Base-by-base conservation (phyloP, 192 early-diverging fungal genomes). In the Backusella luteola region DNA sequence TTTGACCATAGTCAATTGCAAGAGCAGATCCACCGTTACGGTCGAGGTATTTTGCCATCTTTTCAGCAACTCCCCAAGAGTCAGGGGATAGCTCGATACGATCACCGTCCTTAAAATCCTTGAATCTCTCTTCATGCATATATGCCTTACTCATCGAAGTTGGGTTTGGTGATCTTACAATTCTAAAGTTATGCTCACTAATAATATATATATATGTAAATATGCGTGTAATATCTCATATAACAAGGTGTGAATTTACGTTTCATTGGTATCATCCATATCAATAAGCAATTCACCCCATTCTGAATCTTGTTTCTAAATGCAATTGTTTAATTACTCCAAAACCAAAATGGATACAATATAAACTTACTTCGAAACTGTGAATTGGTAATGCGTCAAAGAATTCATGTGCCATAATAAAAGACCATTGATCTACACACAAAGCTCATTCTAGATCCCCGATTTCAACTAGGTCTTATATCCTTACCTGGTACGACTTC, bases 341-440 rank as follows among this genome's bases (percentile, higher is more conserved):
- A 39, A 39, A 9, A 39, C 11, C 38, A 39, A 39, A 39, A 11
- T 39, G 2, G 9, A 39, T 4, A 29, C 21, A 4, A n/a, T 23
- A 34, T 12, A 29, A 6, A 34, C n/a, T 41, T 83, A 92, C 89
- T 79, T 94, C 83, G 78, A 96, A 95, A 74, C 90, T 91, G 86
- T 94, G 93, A 23, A 98, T 86, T 0, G 98, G 96, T 68, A 99
- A 85, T 0, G 98, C 97, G 75, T 99, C 98, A 85, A 99, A 98
- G 71, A 98, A 98, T 84, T 99, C 98, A 83, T 99, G 96, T 0
- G 96, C 96, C 75, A 97, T 85, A 26, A 96, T 81, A 59, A 96
- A 73, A 17, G 94, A 91, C 67, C 89, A 90, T 49, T 79, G 77
- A 41, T 83, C 90, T 79, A 75, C 6, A 11, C 19, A 49, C 32